phyloP scores from a whole-genome alignment of 495 filamentous ascomycete genomes.

The Rostrohypoxylon terebratum region DNA sequence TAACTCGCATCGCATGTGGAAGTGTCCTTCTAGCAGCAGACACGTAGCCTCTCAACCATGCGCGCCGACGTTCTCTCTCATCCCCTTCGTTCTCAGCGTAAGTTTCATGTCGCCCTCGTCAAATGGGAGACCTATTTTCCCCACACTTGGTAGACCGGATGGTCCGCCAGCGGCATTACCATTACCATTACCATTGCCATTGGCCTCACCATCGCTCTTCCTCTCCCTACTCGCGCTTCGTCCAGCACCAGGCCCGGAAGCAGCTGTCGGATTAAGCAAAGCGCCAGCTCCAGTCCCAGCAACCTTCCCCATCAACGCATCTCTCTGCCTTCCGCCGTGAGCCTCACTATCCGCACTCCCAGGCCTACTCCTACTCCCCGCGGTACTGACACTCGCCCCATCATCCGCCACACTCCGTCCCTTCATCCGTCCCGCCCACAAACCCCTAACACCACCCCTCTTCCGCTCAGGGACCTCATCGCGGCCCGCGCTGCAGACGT shows the following conservation, averaged over 20 bases:
- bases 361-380: conserved; percentile 54
- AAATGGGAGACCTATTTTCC: conserved; percentile 51
- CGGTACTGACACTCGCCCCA: conserved; percentile 53
- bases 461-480: conserved; percentile 83
- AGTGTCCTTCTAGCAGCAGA: too few species aligned
- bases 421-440: conserved; percentile 62
- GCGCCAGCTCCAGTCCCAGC: conserved; percentile 12
- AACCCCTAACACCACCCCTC: conserved; percentile 76
- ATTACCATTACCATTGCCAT: background rate
- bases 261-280: background rate
- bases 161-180: background rate
- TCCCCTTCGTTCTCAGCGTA: conserved; percentile 59
- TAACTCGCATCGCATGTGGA: background rate
- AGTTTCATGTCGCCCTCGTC: conserved; percentile 53
- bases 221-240: background rate
- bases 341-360: conserved; percentile 62
- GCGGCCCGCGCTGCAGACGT: conserved; percentile 81
- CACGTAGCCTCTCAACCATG: conserved; percentile 40
- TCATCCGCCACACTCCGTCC: conserved; percentile 41
- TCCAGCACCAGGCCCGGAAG: background rate
- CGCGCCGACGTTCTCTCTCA: conserved; percentile 59
- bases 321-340: conserved; percentile 47
- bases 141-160: background rate
- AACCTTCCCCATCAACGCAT: conserved; percentile 54
- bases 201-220: background rate